phyloP scores from a whole-genome alignment of 1,139 yeast species.

The Saccharomyces hybrid region DNA sequence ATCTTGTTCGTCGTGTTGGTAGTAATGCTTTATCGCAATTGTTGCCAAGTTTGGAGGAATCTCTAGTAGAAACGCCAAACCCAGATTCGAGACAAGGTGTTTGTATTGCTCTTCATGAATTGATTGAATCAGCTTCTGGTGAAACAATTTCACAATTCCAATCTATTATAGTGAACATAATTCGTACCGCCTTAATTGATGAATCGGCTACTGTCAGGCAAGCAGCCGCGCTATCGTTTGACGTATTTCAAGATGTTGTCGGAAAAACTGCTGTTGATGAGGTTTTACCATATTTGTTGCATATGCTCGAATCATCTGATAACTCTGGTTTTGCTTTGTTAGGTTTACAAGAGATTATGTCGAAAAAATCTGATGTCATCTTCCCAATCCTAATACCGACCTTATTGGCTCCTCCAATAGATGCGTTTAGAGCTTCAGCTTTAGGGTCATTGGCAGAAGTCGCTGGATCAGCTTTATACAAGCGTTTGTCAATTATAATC shows the following conservation, averaged over 20 bases:
- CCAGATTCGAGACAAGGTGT: constrained; percentile 91
- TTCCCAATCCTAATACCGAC: constrained; percentile 93
- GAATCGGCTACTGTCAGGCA: constrained; percentile 66
- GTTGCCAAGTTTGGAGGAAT: constrained; percentile 73
- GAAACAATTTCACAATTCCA: constrained; percentile 62
- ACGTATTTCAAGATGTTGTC: constrained; percentile 68
- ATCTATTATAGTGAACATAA: constrained; percentile 61
- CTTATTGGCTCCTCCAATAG: constrained; percentile 72
- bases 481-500: constrained; percentile 62
- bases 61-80: constrained; percentile 51
- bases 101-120: constrained; percentile 85
- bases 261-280: constrained; percentile 87
- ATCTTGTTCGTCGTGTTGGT: constrained; percentile 91
- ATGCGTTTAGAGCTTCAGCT: constrained; percentile 77
- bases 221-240: constrained; percentile 89
- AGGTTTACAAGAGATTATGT: constrained; percentile 89
- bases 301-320: constrained; percentile 57
- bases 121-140: constrained; percentile 64
- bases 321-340: constrained; percentile 68
- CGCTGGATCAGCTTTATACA: constrained; percentile 79
- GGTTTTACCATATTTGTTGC: constrained; percentile 75
- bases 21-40: constrained; percentile 77
- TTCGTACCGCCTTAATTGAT: constrained; percentile 75
- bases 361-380: constrained; percentile 79
- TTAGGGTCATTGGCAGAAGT: constrained; percentile 84